A percentile compares a stretch with the other conserved stretches of the same genome.
These are phyloP conservation scores for Botrytis sinoallii DNA, from an alignment of 2,329 filamentous ascomycete species.

Conservation along the genomic window DNA sequence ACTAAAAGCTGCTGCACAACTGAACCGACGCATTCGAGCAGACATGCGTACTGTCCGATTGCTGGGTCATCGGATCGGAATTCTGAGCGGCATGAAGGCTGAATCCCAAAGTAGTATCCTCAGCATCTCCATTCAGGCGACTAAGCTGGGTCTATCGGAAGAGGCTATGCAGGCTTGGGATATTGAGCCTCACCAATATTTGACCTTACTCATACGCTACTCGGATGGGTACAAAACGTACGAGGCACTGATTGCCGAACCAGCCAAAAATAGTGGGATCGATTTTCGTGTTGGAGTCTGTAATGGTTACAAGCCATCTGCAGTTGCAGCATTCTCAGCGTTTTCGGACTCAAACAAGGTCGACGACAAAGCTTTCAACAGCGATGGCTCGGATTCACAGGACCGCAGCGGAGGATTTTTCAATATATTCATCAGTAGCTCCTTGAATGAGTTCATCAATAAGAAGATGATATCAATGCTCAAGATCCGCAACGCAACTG, in stretches of 20 bases:
- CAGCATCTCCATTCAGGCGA: slow-evolving; percentile 65
- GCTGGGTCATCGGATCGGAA: slow-evolving; percentile 68
- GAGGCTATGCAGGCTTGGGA: slow-evolving; percentile 78
- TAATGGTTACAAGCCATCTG: slow-evolving; percentile 67
- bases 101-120: slow-evolving; percentile 48
- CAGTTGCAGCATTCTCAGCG: slow-evolving; percentile 40
- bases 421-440: slow-evolving; percentile 67
- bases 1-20: slow-evolving; percentile 22
- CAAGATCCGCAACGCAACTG: slow-evolving; percentile 51
- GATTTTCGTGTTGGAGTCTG: slow-evolving; percentile 69
- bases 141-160: slow-evolving; percentile 68
- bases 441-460: slow-evolving; percentile 66
- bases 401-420: slow-evolving; percentile 42
- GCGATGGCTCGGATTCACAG: neutral
- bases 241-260: slow-evolving; percentile 48
- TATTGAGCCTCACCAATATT: slow-evolving; percentile 61
- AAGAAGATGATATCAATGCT: slow-evolving; percentile 61
- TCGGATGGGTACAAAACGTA: slow-evolving; percentile 58
- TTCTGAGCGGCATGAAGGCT: slow-evolving; percentile 49
- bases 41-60: slow-evolving; percentile 61
- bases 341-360: slow-evolving; percentile 36
- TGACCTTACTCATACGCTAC: slow-evolving; percentile 70
- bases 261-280: slow-evolving; percentile 42
- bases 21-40: slow-evolving; percentile 45
- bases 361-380: slow-evolving; percentile 20